A percentile compares a stretch with the other conserved stretches of the same genome.
Conservation (phyloP, 352 stramenopile species). For the Vaucheria bursata region DNA sequence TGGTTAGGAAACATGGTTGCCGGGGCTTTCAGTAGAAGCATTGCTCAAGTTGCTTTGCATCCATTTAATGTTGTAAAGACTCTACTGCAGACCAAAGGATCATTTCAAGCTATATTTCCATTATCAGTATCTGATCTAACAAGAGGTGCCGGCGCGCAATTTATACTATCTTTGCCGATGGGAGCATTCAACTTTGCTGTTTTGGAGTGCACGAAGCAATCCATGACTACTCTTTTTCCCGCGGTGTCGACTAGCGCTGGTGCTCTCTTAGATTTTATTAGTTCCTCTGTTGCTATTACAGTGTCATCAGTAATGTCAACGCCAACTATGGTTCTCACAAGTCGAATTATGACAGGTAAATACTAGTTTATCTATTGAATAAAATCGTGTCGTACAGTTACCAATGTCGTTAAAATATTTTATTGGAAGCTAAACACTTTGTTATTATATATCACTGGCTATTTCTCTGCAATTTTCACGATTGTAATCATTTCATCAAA, state of each 20-base stretch:
- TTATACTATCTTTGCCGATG: slow-evolving; percentile 65
- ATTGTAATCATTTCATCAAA: no score
- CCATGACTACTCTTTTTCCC: background rate
- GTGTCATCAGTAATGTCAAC: slow-evolving; percentile 62
- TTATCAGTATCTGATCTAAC: slow-evolving; percentile 55
- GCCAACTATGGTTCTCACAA: slow-evolving; percentile 71
- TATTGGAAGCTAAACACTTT: no score
- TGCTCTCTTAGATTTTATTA: slow-evolving; percentile 61
- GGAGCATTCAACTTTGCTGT: slow-evolving; percentile 73
- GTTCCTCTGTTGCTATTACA: slow-evolving; percentile 57
- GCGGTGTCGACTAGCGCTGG: slow-evolving; percentile 17
- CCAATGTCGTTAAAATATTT: background rate
- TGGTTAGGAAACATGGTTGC: slow-evolving; percentile 39
- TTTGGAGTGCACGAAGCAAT: slow-evolving; percentile 51
- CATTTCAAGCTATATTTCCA: slow-evolving; percentile 49
- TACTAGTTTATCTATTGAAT: slow-evolving; percentile 57
- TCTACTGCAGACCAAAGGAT: slow-evolving; percentile 61
- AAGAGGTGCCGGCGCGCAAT: slow-evolving; percentile 63
- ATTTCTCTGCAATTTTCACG: no score
- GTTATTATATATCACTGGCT: no score
- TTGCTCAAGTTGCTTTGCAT: slow-evolving; percentile 68
- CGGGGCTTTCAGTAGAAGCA: slow-evolving; percentile 35
- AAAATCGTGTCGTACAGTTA: no score
- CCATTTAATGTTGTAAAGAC: slow-evolving; percentile 75
- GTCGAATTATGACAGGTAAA: slow-evolving; percentile 70